phyloP scores from a whole-genome alignment of 2,329 filamentous ascomycete genomes.

The Talaromyces piceae region DNA sequence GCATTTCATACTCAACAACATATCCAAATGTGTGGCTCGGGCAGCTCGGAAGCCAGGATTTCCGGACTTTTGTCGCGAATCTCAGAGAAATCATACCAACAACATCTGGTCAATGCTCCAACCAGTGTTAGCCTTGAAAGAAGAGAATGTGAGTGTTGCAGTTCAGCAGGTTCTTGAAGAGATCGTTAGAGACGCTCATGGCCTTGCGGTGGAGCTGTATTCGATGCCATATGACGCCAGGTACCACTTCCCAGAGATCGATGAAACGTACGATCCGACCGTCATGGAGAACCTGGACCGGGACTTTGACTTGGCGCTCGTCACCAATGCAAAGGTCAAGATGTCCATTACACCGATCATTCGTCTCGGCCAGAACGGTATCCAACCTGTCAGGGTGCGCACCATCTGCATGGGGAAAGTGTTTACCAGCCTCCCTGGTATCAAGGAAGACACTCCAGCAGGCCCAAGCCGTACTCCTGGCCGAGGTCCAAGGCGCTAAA shows the following conservation, averaged over 20 bases:
- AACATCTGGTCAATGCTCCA: slow-evolving; percentile 18
- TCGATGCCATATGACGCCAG: slow-evolving; percentile 20
- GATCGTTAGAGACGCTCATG: slow-evolving; percentile 23
- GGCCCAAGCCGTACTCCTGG: not conserved
- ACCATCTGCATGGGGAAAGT: not conserved
- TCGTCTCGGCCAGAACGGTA: slow-evolving; percentile 1
- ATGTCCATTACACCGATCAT: slow-evolving; percentile 6
- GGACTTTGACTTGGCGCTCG: not conserved
- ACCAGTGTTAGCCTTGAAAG: slow-evolving; percentile 16
- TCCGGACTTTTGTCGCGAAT: slow-evolving; percentile 16
- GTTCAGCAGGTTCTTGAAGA: slow-evolving; percentile 15
- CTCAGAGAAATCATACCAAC: slow-evolving; percentile 13
- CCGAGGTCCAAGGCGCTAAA: not conserved
- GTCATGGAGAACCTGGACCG: slow-evolving; percentile 21
- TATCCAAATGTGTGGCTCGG: slow-evolving; percentile 15
- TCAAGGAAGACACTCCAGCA: not conserved
- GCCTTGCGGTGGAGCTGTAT: slow-evolving; percentile 21
- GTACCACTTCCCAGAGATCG: slow-evolving; percentile 18
- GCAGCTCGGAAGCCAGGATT: slow-evolving; percentile 18
- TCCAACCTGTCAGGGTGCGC: not conserved
- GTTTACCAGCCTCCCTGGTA: not conserved
- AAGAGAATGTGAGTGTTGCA: slow-evolving; percentile 6
- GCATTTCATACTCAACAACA: slow-evolving; percentile 15
- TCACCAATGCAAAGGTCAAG: not conserved
- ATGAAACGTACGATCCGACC: slow-evolving; percentile 18